Percentiles rank a stretch among this genome's conserved stretches.
These are phyloP conservation scores for Lipomyces kockii DNA, from an alignment of 805 yeast species.

Conservation along the genomic window DNA sequence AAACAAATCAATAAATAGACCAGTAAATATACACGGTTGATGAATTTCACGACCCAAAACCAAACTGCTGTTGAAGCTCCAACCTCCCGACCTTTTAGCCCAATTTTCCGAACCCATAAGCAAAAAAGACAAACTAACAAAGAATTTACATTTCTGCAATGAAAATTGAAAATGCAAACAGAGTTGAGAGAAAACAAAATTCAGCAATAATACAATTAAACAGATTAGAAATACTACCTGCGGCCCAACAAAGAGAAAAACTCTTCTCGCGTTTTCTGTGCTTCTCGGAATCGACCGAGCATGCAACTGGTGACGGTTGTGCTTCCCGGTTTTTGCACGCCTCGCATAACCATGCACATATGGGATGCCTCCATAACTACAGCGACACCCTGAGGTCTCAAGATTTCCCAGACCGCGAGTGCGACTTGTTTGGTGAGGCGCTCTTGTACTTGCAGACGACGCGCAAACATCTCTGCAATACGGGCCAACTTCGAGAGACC, in stretches of 20 bases:
- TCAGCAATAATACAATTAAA: not conserved
- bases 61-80: slow-evolving; percentile 11
- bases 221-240: slow-evolving; percentile 8
- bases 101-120: slow-evolving; percentile 2
- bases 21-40: slow-evolving; percentile 7
- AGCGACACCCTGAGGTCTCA: slow-evolving; percentile 96
- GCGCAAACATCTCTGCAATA: slow-evolving; percentile 93
- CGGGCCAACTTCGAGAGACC: slow-evolving; percentile 94
- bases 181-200: not conserved
- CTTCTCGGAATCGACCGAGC: slow-evolving; percentile 93
- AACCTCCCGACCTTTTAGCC: not conserved
- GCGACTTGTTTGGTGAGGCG: slow-evolving; percentile 96
- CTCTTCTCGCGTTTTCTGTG: slow-evolving; percentile 95
- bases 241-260: slow-evolving; percentile 69
- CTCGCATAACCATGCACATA: slow-evolving; percentile 99
- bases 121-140: not conserved
- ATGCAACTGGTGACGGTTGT: slow-evolving; percentile 93
- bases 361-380: slow-evolving; percentile 97
- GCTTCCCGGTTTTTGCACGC: slow-evolving; percentile 94
- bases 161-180: not conserved
- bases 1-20: not conserved
- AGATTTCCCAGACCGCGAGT: slow-evolving; percentile 87
- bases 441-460: slow-evolving; percentile 98
- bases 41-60: slow-evolving; percentile 1
- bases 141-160: not conserved